Base-by-base conservation (phyloP, 768 basidiomycete genomes). In the Amanita rimosa region DNA sequence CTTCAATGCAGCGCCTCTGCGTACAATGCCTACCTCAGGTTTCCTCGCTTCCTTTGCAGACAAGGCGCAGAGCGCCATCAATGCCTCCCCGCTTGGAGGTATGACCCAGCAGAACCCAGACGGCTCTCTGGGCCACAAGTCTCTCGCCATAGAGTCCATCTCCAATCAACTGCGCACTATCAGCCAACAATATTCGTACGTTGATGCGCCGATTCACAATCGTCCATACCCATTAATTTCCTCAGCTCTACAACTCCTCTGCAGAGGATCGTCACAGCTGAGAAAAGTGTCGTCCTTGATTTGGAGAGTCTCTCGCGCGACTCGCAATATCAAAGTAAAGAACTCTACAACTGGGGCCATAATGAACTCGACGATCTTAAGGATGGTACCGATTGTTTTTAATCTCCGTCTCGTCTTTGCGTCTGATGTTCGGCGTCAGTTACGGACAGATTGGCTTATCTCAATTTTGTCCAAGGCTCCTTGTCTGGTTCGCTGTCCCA, bases 301-400 rank as follows among this genome's bases (percentile, higher is more conserved):
- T 74, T 77, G 57, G 83, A 89, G 54, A 73, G 70, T 50, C 63
- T 82, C 26, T 69, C 79, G 3, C 76, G 83, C 54, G 81, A 88
- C 57, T 58, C 73, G 6, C 82, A 89, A 59, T 66, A 75, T 0
- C 79, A 82, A 59, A 86, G 85, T 72, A 91, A 90, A 64, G 90
- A 91, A 52, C 67, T 91, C 21, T 92, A 88, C 57, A 76, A 75
- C 11, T 92, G 88, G 88, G 88, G 89, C 10, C 87, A 90, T 60
- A 57, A 60, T 1, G 83, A 90, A 56, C 62, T 65, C 4, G 70
- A 74, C 16, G 89, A 92, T 68, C 52, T 92, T 61, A 88, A 78
- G 57, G 89, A 89, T 67, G 83, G 85, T 81, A 48, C 40, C 2
- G 6, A 26, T 13, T 31, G 5, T 39, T 73, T 43, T 31, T n/a